These are phyloP conservation scores for Calonectria fujianensis DNA, from an alignment of 2,329 filamentous ascomycete genomes.

Conservation along the genomic window DNA sequence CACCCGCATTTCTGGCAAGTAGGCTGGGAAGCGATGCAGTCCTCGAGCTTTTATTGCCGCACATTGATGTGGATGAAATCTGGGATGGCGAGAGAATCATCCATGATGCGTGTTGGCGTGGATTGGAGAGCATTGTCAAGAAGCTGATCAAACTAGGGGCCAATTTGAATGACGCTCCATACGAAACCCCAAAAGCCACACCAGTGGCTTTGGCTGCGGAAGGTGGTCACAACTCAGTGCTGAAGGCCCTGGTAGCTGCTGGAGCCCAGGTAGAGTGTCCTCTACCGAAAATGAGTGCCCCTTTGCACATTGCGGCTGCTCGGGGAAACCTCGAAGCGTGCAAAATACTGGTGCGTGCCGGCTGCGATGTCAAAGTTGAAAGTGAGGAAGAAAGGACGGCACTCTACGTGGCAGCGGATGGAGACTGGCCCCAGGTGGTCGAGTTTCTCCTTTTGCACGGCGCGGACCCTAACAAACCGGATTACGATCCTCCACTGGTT, in stretches of 20 bases:
- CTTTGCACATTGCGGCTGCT: slow-evolving; percentile 42
- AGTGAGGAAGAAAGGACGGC: slow-evolving; percentile 32
- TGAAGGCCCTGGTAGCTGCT: slow-evolving; percentile 40
- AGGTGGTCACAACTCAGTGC: slow-evolving; percentile 31
- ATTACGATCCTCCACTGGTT: slow-evolving; percentile 39
- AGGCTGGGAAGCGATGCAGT: slow-evolving; percentile 36
- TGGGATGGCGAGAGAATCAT: slow-evolving; percentile 42
- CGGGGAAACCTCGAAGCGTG: slow-evolving; percentile 39
- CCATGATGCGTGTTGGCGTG: slow-evolving; percentile 44
- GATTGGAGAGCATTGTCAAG: slow-evolving; percentile 40
- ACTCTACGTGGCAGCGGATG: slow-evolving; percentile 40
- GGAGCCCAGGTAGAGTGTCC: slow-evolving; percentile 43
- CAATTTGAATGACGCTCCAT: slow-evolving; percentile 42
- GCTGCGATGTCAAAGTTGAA: slow-evolving; percentile 42
- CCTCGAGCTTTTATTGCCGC: slow-evolving; percentile 40
- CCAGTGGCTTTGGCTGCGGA: slow-evolving; percentile 44
- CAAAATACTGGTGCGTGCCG: slow-evolving; percentile 38
- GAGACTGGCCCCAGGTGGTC: slow-evolving; percentile 30
- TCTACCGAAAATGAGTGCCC: slow-evolving; percentile 20
- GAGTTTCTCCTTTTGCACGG: slow-evolving; percentile 41
- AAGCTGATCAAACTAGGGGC: slow-evolving; percentile 43
- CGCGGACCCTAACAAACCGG: slow-evolving; percentile 42
- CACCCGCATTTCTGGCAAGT: slow-evolving; percentile 42
- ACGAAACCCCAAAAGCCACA: slow-evolving; percentile 40
- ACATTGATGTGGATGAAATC: slow-evolving; percentile 42